Evolutionary conservation across 2,329 filamentous ascomycete genomes (phyloP).

Genomic region (Colletotrichum godetiae): DNA sequence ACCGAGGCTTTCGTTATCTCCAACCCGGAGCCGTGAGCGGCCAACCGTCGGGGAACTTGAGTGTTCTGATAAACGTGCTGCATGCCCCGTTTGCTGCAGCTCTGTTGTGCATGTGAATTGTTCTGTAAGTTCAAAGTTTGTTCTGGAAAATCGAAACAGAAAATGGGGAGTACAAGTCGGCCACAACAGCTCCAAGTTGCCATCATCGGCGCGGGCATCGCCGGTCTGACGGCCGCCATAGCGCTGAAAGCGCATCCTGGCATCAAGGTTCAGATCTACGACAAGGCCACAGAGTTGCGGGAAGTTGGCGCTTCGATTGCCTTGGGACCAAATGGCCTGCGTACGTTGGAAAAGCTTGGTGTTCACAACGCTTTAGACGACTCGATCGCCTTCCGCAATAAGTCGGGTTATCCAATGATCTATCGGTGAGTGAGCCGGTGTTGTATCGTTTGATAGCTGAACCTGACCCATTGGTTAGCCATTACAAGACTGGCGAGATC

Average conservation of each 20-base stretch:
- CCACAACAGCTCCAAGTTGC: slow-evolving; percentile 50
- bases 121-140: not conserved
- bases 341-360: slow-evolving; percentile 61
- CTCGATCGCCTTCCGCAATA: slow-evolving; percentile 52
- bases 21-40: slow-evolving; percentile 1
- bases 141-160: not conserved
- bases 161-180: not conserved
- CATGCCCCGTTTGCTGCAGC: not conserved
- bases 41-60: not conserved
- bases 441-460: no score
- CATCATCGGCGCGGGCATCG: slow-evolving; percentile 63
- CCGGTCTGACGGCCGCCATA: slow-evolving; percentile 59
- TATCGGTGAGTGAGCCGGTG: slow-evolving; percentile 47
- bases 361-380: slow-evolving; percentile 57
- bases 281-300: slow-evolving; percentile 56
- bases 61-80: slow-evolving; percentile 14
- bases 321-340: slow-evolving; percentile 64
- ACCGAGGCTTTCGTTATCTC: slow-evolving; percentile 21
- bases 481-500: slow-evolving; percentile 56
- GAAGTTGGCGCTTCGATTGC: slow-evolving; percentile 62
- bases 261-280: slow-evolving; percentile 61
- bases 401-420: slow-evolving; percentile 56
- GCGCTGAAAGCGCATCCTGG: slow-evolving; percentile 53
- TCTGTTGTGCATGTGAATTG: not conserved
- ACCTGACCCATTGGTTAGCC: slow-evolving; percentile 38